Conservation (phyloP, 2,329 filamentous ascomycete species). For the Hypoxylon sp. region DNA sequence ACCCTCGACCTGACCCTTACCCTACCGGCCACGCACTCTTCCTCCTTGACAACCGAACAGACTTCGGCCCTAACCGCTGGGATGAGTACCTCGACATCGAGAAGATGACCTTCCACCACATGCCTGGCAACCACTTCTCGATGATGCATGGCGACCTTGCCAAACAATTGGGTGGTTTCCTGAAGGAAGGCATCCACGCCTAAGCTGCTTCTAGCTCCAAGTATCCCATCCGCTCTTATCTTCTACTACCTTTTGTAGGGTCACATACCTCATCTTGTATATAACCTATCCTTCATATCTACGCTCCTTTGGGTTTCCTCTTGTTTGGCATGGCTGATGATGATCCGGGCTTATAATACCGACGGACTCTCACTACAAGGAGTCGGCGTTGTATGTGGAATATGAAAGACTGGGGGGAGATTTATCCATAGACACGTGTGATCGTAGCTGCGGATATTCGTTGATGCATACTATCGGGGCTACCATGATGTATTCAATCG, state of each 20-base stretch:
- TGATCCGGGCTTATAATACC: conserved; percentile 31
- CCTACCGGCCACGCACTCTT: conserved; percentile 74
- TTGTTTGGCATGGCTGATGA: conserved; percentile 24
- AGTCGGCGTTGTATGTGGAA: conserved; percentile 32
- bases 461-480: conserved; percentile 18
- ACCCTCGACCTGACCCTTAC: conserved; percentile 74
- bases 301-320: conserved; percentile 34
- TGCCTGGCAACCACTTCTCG: conserved; percentile 81
- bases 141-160: conserved; percentile 77
- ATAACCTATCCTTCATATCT: conserved; percentile 24
- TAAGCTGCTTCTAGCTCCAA: conserved; percentile 27
- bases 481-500: conserved; percentile 26
- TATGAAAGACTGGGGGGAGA: conserved; percentile 28
- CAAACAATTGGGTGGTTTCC: conserved; percentile 52
- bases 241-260: conserved; percentile 12
- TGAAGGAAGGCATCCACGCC: conserved; percentile 53
- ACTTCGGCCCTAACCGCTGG: conserved; percentile 80
- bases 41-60: conserved; percentile 79
- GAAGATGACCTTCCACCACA: conserved; percentile 75
- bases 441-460: conserved; percentile 20
- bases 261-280: conserved; percentile 32
- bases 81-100: conserved; percentile 73
- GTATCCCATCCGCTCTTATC: conserved; percentile 7
- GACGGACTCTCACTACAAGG: conserved; percentile 14
- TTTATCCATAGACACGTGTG: conserved; percentile 32